A percentile compares a stretch with the other conserved stretches of the same genome.
These are phyloP conservation scores for Hypoxylon fragiforme DNA, from an alignment of 495 filamentous ascomycete species.

Conservation along the genomic window DNA sequence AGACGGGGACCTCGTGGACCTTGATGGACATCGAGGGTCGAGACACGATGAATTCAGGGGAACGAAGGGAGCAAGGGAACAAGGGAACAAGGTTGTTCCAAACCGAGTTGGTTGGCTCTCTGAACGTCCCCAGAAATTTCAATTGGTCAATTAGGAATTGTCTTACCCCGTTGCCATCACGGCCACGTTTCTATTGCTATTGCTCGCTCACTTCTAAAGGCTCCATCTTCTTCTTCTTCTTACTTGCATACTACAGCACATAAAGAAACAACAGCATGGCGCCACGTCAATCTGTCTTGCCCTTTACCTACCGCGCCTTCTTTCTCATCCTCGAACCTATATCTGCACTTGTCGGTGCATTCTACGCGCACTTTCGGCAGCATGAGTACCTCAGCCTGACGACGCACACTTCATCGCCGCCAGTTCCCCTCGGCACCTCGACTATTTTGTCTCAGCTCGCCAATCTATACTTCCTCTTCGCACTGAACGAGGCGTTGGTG, in stretches of 20 bases:
- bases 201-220: no score
- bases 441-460: slow-evolving; percentile 65
- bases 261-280: slow-evolving; percentile 24
- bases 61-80: not conserved
- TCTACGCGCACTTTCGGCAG: slow-evolving; percentile 60
- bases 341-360: slow-evolving; percentile 66
- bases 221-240: no score
- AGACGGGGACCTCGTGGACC: no score
- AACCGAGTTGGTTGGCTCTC: not conserved
- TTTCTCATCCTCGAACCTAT: slow-evolving; percentile 70
- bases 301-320: slow-evolving; percentile 59
- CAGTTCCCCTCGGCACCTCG: slow-evolving; percentile 48
- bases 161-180: no score
- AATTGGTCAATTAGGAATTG: slow-evolving; percentile 11
- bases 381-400: slow-evolving; percentile 63
- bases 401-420: slow-evolving; percentile 47
- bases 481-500: slow-evolving; percentile 69
- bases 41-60: not conserved
- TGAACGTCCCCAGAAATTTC: slow-evolving; percentile 1
- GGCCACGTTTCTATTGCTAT: no score
- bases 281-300: slow-evolving; percentile 41
- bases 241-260: no score
- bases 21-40: not conserved
- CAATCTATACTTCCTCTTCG: slow-evolving; percentile 68
- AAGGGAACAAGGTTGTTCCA: slow-evolving; percentile 27